phyloP scores from a whole-genome alignment of 1,284 basidiomycete species.

The Cryptococcus sp. region DNA sequence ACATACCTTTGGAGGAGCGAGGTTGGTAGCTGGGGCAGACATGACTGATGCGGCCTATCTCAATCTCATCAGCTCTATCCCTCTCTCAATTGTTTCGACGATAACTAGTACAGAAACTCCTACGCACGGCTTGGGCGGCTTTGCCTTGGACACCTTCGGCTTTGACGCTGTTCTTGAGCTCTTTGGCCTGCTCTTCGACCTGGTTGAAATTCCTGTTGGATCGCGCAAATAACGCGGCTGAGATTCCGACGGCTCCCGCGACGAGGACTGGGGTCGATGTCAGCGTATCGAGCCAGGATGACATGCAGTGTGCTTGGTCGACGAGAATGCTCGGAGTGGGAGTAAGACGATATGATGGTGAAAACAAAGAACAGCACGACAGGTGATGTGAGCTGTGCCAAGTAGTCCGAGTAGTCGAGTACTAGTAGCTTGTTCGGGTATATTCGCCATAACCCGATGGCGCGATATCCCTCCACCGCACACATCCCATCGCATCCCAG shows the following conservation, averaged over 20 bases:
- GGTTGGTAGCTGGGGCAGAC: slow-evolving; percentile 47
- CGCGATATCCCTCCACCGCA: too few relatives aligned
- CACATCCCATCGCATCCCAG: too few relatives aligned
- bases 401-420: too few relatives aligned
- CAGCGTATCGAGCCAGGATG: slow-evolving; percentile 40
- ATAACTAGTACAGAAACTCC: too few relatives aligned
- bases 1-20: slow-evolving; percentile 49
- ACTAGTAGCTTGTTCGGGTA: not conserved
- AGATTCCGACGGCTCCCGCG: slow-evolving; percentile 35
- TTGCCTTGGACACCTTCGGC: slow-evolving; percentile 23
- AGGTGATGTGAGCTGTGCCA: not conserved
- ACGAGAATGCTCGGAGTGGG: too few relatives aligned
- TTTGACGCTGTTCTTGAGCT: slow-evolving; percentile 20
- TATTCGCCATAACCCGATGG: too few relatives aligned
- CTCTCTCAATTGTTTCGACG: not conserved
- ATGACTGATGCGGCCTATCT: slow-evolving; percentile 45
- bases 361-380: too few relatives aligned
- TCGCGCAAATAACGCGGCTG: slow-evolving; percentile 16
- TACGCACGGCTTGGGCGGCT: slow-evolving; percentile 32
- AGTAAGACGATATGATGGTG: not conserved
- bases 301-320: slow-evolving; percentile 9
- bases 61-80: not conserved
- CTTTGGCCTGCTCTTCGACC: slow-evolving; percentile 20
- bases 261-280: slow-evolving; percentile 39
- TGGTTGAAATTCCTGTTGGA: slow-evolving; percentile 10